phyloP scores from a whole-genome alignment of 2,329 filamentous ascomycete genomes.

The Trichoderma sp. region DNA sequence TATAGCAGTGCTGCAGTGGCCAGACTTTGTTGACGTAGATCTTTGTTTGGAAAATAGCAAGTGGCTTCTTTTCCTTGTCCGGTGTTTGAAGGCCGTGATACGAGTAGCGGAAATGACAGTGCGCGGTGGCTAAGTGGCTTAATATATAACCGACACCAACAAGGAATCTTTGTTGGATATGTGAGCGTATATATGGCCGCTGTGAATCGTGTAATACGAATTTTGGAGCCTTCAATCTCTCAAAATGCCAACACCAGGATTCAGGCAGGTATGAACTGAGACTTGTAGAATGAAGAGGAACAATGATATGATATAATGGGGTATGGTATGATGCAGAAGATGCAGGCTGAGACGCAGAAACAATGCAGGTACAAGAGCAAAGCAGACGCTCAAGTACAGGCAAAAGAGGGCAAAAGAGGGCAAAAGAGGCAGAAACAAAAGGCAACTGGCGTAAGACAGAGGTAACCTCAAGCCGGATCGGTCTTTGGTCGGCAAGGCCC shows the following conservation, averaged over 20 bases:
- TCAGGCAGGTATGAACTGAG: background rate
- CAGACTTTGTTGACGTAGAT: background rate
- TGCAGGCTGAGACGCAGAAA: background rate
- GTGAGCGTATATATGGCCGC: background rate
- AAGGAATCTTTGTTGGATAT: background rate
- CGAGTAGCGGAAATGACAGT: background rate
- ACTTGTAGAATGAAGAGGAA: background rate
- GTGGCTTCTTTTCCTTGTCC: background rate
- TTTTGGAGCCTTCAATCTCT: background rate
- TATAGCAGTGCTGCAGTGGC: background rate
- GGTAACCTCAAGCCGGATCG: background rate
- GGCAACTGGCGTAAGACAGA: background rate
- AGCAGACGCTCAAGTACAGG: slow-evolving; percentile 38
- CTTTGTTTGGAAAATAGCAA: background rate
- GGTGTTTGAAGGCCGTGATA: background rate
- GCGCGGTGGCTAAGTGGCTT: background rate
- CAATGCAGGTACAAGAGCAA: slow-evolving; percentile 34
- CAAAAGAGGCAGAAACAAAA: background rate
- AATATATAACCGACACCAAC: background rate
- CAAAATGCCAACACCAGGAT: background rate
- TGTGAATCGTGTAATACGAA: background rate
- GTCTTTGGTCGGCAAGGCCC: background rate
- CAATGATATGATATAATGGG: background rate
- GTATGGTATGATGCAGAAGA: background rate
- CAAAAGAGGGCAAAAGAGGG: slow-evolving; percentile 31